Conservation (phyloP, 1,284 basidiomycete species). For the Leccinum subatratum region DNA sequence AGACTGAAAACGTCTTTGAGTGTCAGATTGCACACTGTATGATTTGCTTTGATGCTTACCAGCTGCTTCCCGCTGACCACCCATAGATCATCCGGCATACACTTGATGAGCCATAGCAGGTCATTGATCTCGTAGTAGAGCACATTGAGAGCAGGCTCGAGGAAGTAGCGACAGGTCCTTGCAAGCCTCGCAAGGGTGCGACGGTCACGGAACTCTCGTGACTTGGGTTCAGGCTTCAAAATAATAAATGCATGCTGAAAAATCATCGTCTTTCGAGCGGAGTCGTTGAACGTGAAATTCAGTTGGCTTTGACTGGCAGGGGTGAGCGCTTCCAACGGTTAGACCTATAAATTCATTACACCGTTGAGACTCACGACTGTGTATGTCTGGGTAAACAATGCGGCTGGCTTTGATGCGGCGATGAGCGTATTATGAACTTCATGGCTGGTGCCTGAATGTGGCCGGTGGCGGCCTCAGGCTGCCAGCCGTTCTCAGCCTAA, state of each 20-base stretch:
- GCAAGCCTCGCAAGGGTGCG: constrained; percentile 31
- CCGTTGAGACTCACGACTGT: constrained; percentile 11
- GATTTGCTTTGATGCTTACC: constrained; percentile 16
- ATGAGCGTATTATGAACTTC: background rate
- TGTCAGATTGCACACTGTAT: constrained; percentile 10
- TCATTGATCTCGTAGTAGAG: constrained; percentile 32
- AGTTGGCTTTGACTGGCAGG: constrained; percentile 4
- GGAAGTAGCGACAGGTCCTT: constrained; percentile 31
- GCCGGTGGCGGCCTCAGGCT: constrained; percentile 10
- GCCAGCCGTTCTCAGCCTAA: background rate
- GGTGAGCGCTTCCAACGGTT: background rate
- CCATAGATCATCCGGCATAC: constrained; percentile 31
- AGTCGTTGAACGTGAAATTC: constrained; percentile 11
- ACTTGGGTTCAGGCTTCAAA: constrained; percentile 29
- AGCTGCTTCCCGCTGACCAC: constrained; percentile 31
- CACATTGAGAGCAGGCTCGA: constrained; percentile 32
- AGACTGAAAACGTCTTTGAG: constrained; percentile 13
- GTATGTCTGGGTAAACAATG: constrained; percentile 18
- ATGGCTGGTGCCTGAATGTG: constrained; percentile 19
- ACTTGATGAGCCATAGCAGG: constrained; percentile 33
- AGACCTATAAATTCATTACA: background rate
- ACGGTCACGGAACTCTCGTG: constrained; percentile 27
- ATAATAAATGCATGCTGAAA: constrained; percentile 31
- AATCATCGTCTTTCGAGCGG: constrained; percentile 29
- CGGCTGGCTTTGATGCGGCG: constrained; percentile 16